Conservation (phyloP, 2,329 filamentous ascomycete species). For the Neofusicoccum umdonicola region DNA sequence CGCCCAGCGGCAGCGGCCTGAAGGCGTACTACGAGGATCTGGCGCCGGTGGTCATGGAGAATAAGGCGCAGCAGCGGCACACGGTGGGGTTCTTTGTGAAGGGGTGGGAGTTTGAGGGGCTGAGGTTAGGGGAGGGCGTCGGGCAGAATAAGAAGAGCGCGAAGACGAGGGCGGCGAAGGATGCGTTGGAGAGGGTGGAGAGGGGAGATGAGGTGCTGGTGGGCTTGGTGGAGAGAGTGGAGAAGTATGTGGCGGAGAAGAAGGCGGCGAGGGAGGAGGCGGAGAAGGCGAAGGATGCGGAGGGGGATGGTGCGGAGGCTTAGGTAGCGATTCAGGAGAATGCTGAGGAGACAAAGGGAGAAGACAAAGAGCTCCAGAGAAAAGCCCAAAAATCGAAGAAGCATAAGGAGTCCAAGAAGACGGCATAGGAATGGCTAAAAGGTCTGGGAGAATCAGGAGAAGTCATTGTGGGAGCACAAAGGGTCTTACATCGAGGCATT, state of each 20-base stretch:
- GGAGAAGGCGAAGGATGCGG: constrained; percentile 15
- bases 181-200: constrained; percentile 20
- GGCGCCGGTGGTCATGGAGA: neutral
- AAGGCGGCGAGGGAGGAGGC: neutral
- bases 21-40: constrained; percentile 4
- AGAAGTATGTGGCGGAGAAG: neutral
- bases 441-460: too few species aligned
- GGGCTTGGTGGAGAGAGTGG: neutral
- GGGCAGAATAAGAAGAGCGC: constrained; percentile 69
- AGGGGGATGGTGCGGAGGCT: neutral
- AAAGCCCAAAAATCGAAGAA: neutral
- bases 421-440: too few species aligned
- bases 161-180: constrained; percentile 60
- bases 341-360: too few species aligned
- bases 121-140: constrained; percentile 62
- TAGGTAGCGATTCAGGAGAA: too few species aligned
- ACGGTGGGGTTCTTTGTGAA: constrained; percentile 64
- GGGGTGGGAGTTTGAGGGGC: constrained; percentile 65
- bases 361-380: too few species aligned
- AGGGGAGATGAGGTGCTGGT: too few species aligned
- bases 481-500: too few species aligned
- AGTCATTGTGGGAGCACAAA: too few species aligned
- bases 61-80: constrained; percentile 55
- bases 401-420: neutral
- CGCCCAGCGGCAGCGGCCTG: neutral